Evolutionary conservation across 129 eudicot species (phyloP).

Genomic region (Tanacetum coccineum): DNA sequence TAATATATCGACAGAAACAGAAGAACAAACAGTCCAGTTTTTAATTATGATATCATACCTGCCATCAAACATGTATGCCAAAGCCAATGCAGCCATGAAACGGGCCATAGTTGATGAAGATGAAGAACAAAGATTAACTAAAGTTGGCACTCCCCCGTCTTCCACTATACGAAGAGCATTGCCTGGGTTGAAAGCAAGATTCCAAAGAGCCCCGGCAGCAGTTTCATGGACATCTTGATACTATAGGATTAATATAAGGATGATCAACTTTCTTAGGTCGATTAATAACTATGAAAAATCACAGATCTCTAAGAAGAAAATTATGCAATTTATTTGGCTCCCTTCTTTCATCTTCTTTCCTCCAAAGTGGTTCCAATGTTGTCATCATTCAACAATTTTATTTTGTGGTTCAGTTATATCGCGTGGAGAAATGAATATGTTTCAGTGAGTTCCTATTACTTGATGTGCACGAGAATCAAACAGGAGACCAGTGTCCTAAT

Average conservation of each 20-base stretch:
- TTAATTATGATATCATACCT: constrained; percentile 36
- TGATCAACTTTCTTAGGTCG: neutral
- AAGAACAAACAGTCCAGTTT: neutral
- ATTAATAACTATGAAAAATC: too few species aligned
- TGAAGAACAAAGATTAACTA: constrained; percentile 74
- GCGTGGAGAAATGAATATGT: too few species aligned
- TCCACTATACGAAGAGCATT: constrained; percentile 95
- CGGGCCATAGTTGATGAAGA: constrained; percentile 96
- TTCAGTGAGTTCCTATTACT: too few species aligned
- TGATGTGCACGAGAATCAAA: too few species aligned
- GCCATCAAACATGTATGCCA: constrained; percentile 97
- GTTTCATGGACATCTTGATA: constrained; percentile 95
- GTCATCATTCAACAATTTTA: too few species aligned
- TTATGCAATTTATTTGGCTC: too few species aligned
- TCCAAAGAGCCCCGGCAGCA: constrained; percentile 99
- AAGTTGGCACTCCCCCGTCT: constrained; percentile 88
- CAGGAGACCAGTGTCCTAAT: too few species aligned
- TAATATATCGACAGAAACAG: too few species aligned
- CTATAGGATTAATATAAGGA: neutral
- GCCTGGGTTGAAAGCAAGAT: constrained; percentile 94
- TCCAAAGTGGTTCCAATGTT: too few species aligned
- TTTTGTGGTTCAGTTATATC: too few species aligned
- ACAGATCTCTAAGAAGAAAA: too few species aligned
- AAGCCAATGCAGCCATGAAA: constrained; percentile 96
- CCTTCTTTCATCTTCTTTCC: too few species aligned